Evolutionary conservation across 2,329 filamentous ascomycete genomes (phyloP).

Genomic region (Gyromitra esculenta): DNA sequence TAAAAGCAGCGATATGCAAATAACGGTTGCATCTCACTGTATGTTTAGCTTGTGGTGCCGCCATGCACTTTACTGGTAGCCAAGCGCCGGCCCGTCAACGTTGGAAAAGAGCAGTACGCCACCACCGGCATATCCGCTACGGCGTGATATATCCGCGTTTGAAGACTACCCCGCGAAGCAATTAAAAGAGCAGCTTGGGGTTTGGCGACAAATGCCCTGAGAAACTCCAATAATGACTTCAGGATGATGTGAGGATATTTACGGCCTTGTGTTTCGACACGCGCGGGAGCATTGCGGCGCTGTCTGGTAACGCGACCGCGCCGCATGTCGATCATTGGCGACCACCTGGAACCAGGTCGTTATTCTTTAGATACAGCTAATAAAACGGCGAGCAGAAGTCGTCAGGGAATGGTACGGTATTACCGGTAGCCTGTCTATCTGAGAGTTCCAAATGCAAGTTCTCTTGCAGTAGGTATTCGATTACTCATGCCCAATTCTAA

Average conservation of each 20-base stretch:
- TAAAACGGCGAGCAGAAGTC: constrained; percentile 26
- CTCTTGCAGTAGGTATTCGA: constrained; percentile 15
- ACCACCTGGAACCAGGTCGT: constrained; percentile 29
- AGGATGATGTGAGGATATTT: constrained; percentile 28
- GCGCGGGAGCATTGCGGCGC: constrained; percentile 31
- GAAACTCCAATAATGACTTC: neutral
- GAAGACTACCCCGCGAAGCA: constrained; percentile 10
- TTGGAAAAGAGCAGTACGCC: constrained; percentile 9
- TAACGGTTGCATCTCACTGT: constrained; percentile 8
- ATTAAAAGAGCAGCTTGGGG: constrained; percentile 4
- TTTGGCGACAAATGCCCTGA: constrained; percentile 27
- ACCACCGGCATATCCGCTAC: constrained; percentile 27
- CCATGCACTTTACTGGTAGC: constrained; percentile 23
- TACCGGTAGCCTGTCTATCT: constrained; percentile 25
- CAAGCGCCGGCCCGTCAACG: constrained; percentile 29
- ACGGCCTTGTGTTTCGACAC: constrained; percentile 42
- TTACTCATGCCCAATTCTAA: constrained; percentile 47
- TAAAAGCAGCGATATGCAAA: constrained; percentile 29
- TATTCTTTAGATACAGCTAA: constrained; percentile 21
- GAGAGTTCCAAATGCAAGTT: constrained; percentile 19
- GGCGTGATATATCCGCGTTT: constrained; percentile 36
- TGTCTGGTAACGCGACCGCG: constrained; percentile 22
- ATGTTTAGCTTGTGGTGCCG: constrained; percentile 33
- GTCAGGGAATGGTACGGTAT: constrained; percentile 30
- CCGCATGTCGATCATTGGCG: constrained; percentile 44